Percentiles rank a stretch among this genome's conserved stretches.
phyloP scores from a whole-genome alignment of 2,329 filamentous ascomycete genomes.

The Aspergillus floridensis region DNA sequence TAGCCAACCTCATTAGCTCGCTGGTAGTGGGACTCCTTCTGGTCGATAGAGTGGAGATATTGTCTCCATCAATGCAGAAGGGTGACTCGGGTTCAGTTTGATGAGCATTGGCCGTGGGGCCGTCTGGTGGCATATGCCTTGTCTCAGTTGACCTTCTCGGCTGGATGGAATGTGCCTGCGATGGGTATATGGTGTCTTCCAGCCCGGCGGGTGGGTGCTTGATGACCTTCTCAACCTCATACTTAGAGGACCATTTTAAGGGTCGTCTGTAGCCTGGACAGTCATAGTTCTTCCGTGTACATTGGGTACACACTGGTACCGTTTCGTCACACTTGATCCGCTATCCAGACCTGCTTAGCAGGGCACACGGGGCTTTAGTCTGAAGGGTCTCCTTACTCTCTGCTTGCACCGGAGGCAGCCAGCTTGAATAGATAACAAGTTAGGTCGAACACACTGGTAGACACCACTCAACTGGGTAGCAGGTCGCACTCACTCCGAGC shows the following conservation, averaged over 20 bases:
- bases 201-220: neutral
- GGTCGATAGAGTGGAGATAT: neutral
- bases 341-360: neutral
- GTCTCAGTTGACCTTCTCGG: too few species aligned
- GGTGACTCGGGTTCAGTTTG: too few species aligned
- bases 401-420: constrained; percentile 8
- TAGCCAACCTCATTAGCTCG: too few species aligned
- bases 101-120: too few species aligned
- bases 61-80: neutral
- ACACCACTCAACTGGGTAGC: too few species aligned
- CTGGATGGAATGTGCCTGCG: neutral
- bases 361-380: neutral
- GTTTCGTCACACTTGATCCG: constrained; percentile 12
- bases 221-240: neutral
- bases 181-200: neutral
- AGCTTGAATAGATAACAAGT: neutral
- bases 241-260: constrained; percentile 13
- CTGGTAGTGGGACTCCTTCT: too few species aligned
- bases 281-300: constrained; percentile 3
- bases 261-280: constrained; percentile 10
- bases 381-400: neutral
- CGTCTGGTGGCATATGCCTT: too few species aligned
- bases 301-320: constrained; percentile 7
- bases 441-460: too few species aligned
- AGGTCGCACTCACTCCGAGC: neutral